phyloP scores from a whole-genome alignment of 208 protist species.

The Trypanosoma boissoni region DNA sequence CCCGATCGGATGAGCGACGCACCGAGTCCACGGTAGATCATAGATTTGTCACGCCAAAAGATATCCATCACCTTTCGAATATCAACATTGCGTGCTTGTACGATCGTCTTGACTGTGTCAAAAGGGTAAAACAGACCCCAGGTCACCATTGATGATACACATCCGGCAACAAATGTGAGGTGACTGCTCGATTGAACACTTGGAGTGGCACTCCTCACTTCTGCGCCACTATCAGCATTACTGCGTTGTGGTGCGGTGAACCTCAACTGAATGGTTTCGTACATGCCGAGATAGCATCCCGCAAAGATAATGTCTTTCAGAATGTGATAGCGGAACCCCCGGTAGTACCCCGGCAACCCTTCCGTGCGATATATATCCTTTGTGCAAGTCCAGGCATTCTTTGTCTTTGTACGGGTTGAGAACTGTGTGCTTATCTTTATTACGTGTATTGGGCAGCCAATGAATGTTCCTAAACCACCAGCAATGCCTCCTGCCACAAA shows the following conservation, averaged over 20 bases:
- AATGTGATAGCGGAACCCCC: constrained; percentile 68
- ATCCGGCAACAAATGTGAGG: constrained; percentile 53
- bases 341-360: constrained; percentile 73
- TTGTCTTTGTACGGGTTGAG: constrained; percentile 37
- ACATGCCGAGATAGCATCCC: constrained; percentile 74
- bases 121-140: constrained; percentile 79
- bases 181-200: not conserved
- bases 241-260: not conserved
- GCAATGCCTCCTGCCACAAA: constrained; percentile 70
- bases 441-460: constrained; percentile 88
- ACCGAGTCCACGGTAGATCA: constrained; percentile 64
- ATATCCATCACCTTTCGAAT: constrained; percentile 7
- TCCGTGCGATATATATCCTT: constrained; percentile 48
- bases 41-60: constrained; percentile 22
- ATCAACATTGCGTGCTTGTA: constrained; percentile 60
- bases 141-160: constrained; percentile 59
- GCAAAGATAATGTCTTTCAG: constrained; percentile 77
- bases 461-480: constrained; percentile 77
- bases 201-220: too few species aligned
- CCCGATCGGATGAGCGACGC: constrained; percentile 74
- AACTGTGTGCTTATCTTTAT: constrained; percentile 88
- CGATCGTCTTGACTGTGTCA: constrained; percentile 85
- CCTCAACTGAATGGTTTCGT: constrained; percentile 31
- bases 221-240: too few species aligned
- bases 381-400: constrained; percentile 79